phyloP scores from a whole-genome alignment of 1,284 basidiomycete genomes.

The Ceratobasidium sp. region DNA sequence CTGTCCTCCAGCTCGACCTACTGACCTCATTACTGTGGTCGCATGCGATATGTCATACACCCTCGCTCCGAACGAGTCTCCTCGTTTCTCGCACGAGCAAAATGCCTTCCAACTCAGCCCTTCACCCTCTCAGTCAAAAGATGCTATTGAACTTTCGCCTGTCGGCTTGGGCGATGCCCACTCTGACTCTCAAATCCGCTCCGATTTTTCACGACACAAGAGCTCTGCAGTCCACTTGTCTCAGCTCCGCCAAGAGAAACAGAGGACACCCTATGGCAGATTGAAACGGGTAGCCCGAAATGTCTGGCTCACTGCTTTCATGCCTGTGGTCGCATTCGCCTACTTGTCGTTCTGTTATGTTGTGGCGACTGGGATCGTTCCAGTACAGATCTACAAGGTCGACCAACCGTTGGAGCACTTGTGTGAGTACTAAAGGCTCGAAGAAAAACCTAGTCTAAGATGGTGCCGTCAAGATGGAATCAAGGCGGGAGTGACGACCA shows the following conservation, averaged over 20 bases:
- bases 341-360: constrained; percentile 34
- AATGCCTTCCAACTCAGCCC: background rate
- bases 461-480: constrained; percentile 10
- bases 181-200: background rate
- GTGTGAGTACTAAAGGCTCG: constrained; percentile 7
- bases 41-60: constrained; percentile 27
- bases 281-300: background rate
- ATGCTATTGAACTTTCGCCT: constrained; percentile 19
- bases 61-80: background rate
- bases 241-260: background rate
- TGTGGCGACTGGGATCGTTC: constrained; percentile 20
- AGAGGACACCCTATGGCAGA: background rate
- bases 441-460: too few relatives aligned
- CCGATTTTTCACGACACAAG: constrained; percentile 20
- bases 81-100: background rate
- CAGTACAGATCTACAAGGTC: constrained; percentile 15
- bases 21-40: background rate
- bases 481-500: constrained; percentile 35
- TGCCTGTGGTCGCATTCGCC: constrained; percentile 13
- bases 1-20: too few relatives aligned
- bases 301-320: constrained; percentile 25
- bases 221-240: constrained; percentile 12
- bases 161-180: background rate
- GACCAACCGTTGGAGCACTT: constrained; percentile 18
- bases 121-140: constrained; percentile 6